phyloP scores from a whole-genome alignment of 176 grass and related monocot genomes.

The Phyllostachys edulis region DNA sequence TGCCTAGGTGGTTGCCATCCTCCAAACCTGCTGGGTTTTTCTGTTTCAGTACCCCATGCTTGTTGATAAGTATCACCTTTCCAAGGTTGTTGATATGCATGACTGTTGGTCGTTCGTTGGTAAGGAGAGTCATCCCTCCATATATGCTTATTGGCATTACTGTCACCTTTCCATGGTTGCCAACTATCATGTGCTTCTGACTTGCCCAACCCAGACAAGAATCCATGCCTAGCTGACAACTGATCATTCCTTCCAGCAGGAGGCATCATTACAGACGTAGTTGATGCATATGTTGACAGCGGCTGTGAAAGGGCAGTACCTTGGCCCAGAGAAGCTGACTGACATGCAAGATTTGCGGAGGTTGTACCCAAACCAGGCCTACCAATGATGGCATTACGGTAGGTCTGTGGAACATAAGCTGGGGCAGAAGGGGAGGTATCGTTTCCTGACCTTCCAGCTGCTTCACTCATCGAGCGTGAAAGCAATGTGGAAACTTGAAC shows the following conservation, averaged over 20 bases:
- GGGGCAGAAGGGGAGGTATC: constrained; percentile 48
- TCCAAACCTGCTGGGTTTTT: constrained; percentile 34
- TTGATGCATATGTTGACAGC: constrained; percentile 46
- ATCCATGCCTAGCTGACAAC: constrained; percentile 38
- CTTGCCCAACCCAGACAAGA: constrained; percentile 49
- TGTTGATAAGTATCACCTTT: constrained; percentile 46
- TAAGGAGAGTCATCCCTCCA: constrained; percentile 34
- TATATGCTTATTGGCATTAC: constrained; percentile 38
- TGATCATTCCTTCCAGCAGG: constrained; percentile 46
- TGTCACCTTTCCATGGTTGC: constrained; percentile 53
- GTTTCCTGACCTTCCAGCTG: constrained; percentile 51
- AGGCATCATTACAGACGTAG: constrained; percentile 41
- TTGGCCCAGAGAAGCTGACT: constrained; percentile 36
- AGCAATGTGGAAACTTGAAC: constrained; percentile 53
- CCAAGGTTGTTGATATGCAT: constrained; percentile 28
- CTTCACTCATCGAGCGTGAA: constrained; percentile 64
- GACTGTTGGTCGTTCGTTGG: constrained; percentile 34
- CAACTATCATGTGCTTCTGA: constrained; percentile 40
- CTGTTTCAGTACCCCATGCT: constrained; percentile 39
- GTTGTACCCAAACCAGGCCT: constrained; percentile 25
- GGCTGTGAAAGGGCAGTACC: constrained; percentile 36
- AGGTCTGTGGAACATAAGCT: constrained; percentile 60
- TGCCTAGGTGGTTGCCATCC: constrained; percentile 36
- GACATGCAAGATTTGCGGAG: constrained; percentile 31
- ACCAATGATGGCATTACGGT: constrained; percentile 68